Evolutionary conservation across 2,329 filamentous ascomycete species (phyloP).

Genomic region (Byssoonygena ceratinophila): DNA sequence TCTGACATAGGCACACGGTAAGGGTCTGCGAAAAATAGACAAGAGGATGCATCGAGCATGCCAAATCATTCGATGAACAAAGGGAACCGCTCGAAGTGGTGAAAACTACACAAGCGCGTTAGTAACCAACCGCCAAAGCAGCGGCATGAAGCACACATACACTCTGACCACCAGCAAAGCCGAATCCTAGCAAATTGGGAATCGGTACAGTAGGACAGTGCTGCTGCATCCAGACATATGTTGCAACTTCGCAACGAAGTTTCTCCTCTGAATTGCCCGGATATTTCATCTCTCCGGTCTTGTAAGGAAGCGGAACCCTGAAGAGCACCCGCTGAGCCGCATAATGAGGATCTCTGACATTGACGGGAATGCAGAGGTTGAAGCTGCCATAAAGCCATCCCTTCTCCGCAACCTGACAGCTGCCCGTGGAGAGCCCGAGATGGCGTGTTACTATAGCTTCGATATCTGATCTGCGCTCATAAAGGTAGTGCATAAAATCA

Average conservation of each 20-base stretch:
- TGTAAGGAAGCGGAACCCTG: constrained; percentile 12
- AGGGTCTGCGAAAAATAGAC: background rate
- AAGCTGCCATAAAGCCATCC: constrained; percentile 15
- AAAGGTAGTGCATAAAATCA: constrained; percentile 9
- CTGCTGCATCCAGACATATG: constrained; percentile 13
- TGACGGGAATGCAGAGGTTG: constrained; percentile 18
- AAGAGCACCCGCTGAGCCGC: constrained; percentile 6
- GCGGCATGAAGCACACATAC: constrained; percentile 8
- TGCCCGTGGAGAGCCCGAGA: constrained; percentile 10
- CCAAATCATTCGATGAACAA: background rate
- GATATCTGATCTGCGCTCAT: constrained; percentile 6
- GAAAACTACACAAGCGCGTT: background rate
- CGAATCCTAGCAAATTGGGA: constrained; percentile 14
- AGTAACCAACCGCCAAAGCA: background rate
- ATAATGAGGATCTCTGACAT: background rate
- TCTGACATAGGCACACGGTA: background rate
- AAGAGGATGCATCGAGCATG: background rate
- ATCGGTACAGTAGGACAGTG: constrained; percentile 16
- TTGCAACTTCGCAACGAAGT: constrained; percentile 16
- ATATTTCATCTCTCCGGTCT: constrained; percentile 4
- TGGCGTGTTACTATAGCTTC: constrained; percentile 10
- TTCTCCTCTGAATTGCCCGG: constrained; percentile 15
- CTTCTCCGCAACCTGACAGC: constrained; percentile 8
- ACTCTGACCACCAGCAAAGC: constrained; percentile 20
- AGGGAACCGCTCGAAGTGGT: background rate